Evolutionary conservation across 352 stramenopile species (phyloP).

Genomic region (Heterotrichella gracilis): DNA sequence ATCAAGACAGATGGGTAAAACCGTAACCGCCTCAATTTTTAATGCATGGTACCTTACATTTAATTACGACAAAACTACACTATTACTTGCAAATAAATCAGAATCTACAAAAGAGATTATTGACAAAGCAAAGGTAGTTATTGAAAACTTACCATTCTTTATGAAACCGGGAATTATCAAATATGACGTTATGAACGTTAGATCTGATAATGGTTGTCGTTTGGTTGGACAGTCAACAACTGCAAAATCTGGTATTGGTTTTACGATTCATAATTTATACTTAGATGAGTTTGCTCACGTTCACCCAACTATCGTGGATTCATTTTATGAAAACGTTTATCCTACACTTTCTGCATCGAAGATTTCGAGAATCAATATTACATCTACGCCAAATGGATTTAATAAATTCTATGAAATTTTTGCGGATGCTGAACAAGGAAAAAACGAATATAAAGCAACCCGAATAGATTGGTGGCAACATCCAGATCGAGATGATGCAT

Average conservation of each 20-base stretch:
- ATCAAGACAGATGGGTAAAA: conserved; percentile 8
- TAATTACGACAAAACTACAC: conserved; percentile 1
- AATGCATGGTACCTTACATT: conserved; percentile 4
- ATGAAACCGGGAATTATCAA: conserved; percentile 5
- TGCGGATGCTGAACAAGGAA: background rate
- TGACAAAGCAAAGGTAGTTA: conserved; percentile 9
- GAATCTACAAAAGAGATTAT: conserved; percentile 1
- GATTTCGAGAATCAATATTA: conserved; percentile 7
- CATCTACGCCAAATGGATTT: conserved; percentile 11
- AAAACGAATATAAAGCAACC: background rate
- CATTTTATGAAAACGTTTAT: background rate
- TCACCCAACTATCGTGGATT: background rate
- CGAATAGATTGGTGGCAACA: conserved; percentile 8
- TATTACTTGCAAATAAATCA: conserved; percentile 8
- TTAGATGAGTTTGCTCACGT: conserved; percentile 10
- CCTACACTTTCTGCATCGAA: conserved; percentile 11
- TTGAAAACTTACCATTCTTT: background rate
- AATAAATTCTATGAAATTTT: conserved; percentile 13
- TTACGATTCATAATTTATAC: conserved; percentile 12
- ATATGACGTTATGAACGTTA: conserved; percentile 9
- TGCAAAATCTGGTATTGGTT: conserved; percentile 8
- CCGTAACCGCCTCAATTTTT: conserved; percentile 1
- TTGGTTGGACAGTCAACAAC: conserved; percentile 2
- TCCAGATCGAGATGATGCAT: conserved; percentile 7
- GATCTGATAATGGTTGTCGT: conserved; percentile 11